These are phyloP conservation scores for Colletotrichum sp. DNA, from an alignment of 2,329 filamentous ascomycete species.

Conservation along the genomic window DNA sequence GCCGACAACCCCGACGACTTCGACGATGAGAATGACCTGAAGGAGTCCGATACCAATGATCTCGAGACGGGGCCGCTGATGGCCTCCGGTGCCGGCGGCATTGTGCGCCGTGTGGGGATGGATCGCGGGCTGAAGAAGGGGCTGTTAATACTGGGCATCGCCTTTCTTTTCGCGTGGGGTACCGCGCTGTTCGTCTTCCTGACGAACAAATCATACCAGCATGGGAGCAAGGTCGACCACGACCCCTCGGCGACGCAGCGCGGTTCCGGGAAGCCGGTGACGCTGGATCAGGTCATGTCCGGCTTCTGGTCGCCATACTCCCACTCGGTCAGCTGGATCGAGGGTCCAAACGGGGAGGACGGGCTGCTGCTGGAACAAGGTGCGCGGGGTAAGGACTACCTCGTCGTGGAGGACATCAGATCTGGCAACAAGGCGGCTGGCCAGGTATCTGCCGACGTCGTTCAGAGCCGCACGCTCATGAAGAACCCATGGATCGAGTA, in stretches of 20 bases:
- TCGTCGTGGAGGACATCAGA: conserved; percentile 87
- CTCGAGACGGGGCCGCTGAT: conserved; percentile 62
- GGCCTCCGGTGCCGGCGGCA: conserved; percentile 35
- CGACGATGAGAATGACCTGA: conserved; percentile 35
- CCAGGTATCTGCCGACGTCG: conserved; percentile 33
- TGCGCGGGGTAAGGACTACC: conserved; percentile 69
- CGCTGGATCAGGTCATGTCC: conserved; percentile 70
- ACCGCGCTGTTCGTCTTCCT: conserved; percentile 72
- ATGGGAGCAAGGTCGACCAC: conserved; percentile 66
- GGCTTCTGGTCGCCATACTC: conserved; percentile 69
- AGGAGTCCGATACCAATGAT: conserved; percentile 45
- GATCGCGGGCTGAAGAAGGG: conserved; percentile 69
- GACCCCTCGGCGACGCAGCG: conserved; percentile 69
- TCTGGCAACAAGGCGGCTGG: conserved; percentile 27
- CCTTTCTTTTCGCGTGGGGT: conserved; percentile 72
- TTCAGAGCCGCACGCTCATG: conserved; percentile 75
- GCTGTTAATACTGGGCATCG: conserved; percentile 63
- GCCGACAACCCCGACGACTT: conserved; percentile 48
- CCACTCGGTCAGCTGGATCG: conserved; percentile 78
- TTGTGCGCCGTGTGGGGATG: conserved; percentile 56
- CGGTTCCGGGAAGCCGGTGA: conserved; percentile 74
- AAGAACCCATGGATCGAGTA: conserved; percentile 67
- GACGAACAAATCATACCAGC: conserved; percentile 67
- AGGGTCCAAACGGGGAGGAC: conserved; percentile 77
- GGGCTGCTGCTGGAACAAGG: conserved; percentile 81